Evolutionary conservation across 345 rosid genomes (phyloP), one percentile per base, ranked within the genome.

Genomic region (Lumnitzera littorea): DNA sequence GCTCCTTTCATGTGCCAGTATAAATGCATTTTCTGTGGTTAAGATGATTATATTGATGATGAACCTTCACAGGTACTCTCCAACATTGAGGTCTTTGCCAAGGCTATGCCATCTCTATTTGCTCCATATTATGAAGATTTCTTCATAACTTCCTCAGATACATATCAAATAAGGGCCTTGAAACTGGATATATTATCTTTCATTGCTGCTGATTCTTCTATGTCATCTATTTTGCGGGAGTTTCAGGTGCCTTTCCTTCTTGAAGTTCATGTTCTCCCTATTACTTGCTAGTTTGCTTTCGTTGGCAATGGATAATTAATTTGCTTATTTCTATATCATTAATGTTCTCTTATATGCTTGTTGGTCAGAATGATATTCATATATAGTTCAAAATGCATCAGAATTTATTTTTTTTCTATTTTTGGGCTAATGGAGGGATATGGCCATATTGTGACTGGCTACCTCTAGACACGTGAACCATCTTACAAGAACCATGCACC

Each of bases 141-240:
- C 82, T 88, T 85, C 76, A 70, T 88, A 66, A 60, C 62, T 62
- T 86, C 91, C 54, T 82, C 95, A 46, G 97, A 94, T 66, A 67
- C 95, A 56, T 81, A 82, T 83, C 87, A 82, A 79, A 83, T 79
- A 57, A 94, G 80, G 82, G 82, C 89, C 51, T 76, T 90, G 77
- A 94, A 90, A 83, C 96, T 94, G 69, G 91, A 84, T 79, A 87
- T 94, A 68, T 87, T 94, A 71, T 86, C 95, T 74, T 81, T 74
- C 62, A 80, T 90, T 67, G 82, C 85, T 56, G 82, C 87, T 48
- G 82, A 84, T 57, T 84, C 80, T 50, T 85, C 96, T 46, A 73
- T 89, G 71, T 62, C 87, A 56, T 76, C 82, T 16, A 71, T 88
- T 73, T 78, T 90, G 68, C 87, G 73, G 74, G 99, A 94, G 72